phyloP scores from a whole-genome alignment of 257 asterid species.

The Echium plantagineum region DNA sequence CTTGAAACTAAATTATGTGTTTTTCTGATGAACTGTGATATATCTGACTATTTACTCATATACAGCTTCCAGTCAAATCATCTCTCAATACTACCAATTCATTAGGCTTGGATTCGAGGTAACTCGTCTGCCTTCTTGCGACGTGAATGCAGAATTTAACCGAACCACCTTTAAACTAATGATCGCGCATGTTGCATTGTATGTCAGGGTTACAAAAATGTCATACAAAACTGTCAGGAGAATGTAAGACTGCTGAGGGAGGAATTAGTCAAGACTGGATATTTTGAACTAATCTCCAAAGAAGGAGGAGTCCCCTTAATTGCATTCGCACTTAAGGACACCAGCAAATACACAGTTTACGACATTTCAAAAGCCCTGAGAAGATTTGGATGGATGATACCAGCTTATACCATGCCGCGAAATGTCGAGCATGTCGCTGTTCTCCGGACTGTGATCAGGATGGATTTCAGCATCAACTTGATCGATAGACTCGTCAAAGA shows the following conservation, averaged over 20 bases:
- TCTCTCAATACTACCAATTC: constrained; percentile 73
- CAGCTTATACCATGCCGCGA: constrained; percentile 75
- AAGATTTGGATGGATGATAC: constrained; percentile 75
- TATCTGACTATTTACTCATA: constrained; percentile 2
- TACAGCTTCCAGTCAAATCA: constrained; percentile 59
- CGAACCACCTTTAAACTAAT: too few species aligned
- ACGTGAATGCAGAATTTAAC: too few species aligned
- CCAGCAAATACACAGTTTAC: constrained; percentile 44
- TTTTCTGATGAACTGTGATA: too few species aligned
- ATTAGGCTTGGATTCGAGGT: constrained; percentile 84
- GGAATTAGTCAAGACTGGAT: constrained; percentile 40
- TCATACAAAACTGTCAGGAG: constrained; percentile 57
- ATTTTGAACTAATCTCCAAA: constrained; percentile 46
- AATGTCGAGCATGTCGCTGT: constrained; percentile 53
- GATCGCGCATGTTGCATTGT: too few species aligned
- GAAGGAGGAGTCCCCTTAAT: constrained; percentile 64
- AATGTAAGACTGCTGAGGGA: constrained; percentile 37
- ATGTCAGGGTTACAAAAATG: constrained; percentile 44
- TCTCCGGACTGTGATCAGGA: constrained; percentile 52
- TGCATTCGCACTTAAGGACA: constrained; percentile 58
- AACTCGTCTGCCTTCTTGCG: constrained; percentile 1
- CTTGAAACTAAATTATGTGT: too few species aligned
- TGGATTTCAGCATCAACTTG: constrained; percentile 51
- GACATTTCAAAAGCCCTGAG: constrained; percentile 58
- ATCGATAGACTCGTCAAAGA: constrained; percentile 52